Percentiles rank a stretch among this genome's conserved stretches.
These are phyloP conservation scores for Ceratobasidium sp. DNA, from an alignment of 1,284 basidiomycete genomes.

Conservation along the genomic window DNA sequence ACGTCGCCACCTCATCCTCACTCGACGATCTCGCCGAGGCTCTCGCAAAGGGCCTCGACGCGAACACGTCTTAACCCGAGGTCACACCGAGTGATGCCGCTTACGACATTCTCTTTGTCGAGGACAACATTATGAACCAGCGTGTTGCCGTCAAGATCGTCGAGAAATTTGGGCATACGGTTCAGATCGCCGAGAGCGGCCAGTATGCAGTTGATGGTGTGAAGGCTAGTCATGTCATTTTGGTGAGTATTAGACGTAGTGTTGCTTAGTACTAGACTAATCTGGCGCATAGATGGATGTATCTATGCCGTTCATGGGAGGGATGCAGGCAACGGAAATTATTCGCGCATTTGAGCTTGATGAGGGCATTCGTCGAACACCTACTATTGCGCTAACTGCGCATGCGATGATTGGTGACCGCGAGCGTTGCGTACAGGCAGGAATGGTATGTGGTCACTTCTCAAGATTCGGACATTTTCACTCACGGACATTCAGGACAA, in stretches of 20 bases:
- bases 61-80: conserved; percentile 87
- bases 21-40: conserved; percentile 93
- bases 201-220: conserved; percentile 90
- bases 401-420: conserved; percentile 97
- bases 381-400: conserved; percentile 96
- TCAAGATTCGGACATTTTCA: conserved; percentile 15
- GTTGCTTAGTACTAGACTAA: conserved; percentile 9
- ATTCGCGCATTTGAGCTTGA: conserved; percentile 86
- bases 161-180: conserved; percentile 95
- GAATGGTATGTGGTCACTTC: conserved; percentile 69
- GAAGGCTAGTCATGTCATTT: conserved; percentile 84
- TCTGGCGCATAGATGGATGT: conserved; percentile 86
- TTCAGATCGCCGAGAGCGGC: conserved; percentile 98
- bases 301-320: conserved; percentile 97
- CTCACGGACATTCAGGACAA: conserved; percentile 62
- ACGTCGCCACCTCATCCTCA: conserved; percentile 91
- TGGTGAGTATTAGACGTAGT: conserved; percentile 66
- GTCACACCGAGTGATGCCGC: conserved; percentile 84
- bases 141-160: conserved; percentile 96
- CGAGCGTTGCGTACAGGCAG: conserved; percentile 91
- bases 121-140: conserved; percentile 99
- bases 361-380: conserved; percentile 78
- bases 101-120: conserved; percentile 95
- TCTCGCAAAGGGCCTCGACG: conserved; percentile 93
- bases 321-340: conserved; percentile 88